A percentile compares a stretch with the other conserved stretches of the same genome.
Conservation (phyloP, 2,329 filamentous ascomycete species). For the Colletotrichum nymphaeae region DNA sequence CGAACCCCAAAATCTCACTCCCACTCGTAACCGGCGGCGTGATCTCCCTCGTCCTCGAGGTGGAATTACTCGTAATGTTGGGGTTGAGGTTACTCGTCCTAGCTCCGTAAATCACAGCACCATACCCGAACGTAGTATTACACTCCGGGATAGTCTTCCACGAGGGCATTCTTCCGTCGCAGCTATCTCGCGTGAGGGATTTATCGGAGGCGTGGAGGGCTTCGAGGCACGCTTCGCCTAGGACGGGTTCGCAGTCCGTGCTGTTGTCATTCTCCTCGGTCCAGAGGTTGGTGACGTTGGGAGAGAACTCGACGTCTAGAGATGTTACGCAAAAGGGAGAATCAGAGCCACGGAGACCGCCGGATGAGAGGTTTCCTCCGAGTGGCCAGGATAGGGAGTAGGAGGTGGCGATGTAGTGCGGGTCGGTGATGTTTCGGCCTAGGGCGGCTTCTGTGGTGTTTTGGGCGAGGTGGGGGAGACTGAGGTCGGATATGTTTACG, state of each 20-base stretch:
- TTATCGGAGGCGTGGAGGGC: neutral
- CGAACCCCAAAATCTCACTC: neutral
- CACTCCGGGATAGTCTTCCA: constrained; percentile 16
- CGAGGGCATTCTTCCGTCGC: neutral
- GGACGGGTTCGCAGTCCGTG: neutral
- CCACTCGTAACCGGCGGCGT: neutral
- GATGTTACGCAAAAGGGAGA: constrained; percentile 17
- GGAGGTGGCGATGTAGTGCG: constrained; percentile 7
- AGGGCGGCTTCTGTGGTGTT: neutral
- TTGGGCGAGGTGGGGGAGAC: neutral
- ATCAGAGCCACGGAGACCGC: neutral
- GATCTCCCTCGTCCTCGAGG: neutral
- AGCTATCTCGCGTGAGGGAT: neutral
- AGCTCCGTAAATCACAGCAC: neutral
- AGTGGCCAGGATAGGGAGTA: constrained; percentile 14
- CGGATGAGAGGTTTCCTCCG: constrained; percentile 1
- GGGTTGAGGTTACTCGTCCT: constrained; percentile 3
- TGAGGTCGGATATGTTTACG: constrained; percentile 15
- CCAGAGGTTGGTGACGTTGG: constrained; percentile 25
- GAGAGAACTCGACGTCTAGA: constrained; percentile 21
- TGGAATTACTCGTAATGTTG: neutral
- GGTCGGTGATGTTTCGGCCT: neutral
- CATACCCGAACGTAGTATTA: neutral
- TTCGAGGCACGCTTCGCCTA: constrained; percentile 7
- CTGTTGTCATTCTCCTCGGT: neutral